Conservation (phyloP, 352 stramenopile species). For the Phytophthora crassamura region DNA sequence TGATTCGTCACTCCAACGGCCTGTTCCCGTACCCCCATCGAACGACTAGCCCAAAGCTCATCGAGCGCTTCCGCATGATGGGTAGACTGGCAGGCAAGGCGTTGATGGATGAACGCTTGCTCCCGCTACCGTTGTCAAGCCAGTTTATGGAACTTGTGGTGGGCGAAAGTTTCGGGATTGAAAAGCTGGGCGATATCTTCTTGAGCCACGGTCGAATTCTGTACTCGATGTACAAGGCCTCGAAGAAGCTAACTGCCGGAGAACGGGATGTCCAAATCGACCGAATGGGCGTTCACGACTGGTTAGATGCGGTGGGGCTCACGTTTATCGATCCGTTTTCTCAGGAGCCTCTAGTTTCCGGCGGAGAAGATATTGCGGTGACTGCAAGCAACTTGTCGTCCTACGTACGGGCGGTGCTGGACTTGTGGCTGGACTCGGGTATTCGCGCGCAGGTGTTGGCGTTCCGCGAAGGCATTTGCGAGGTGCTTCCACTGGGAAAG, state of each 20-base stretch:
- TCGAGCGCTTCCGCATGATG: constrained; percentile 85
- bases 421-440: constrained; percentile 69
- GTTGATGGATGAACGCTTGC: constrained; percentile 81
- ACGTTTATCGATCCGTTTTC: constrained; percentile 85
- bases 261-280: constrained; percentile 61
- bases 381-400: constrained; percentile 57
- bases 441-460: constrained; percentile 71
- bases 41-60: constrained; percentile 36
- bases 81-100: constrained; percentile 82
- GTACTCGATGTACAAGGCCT: constrained; percentile 57
- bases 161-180: constrained; percentile 58
- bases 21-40: constrained; percentile 77
- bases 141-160: constrained; percentile 86
- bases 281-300: constrained; percentile 50
- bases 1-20: constrained; percentile 82
- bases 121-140: constrained; percentile 72
- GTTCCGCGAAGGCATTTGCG: constrained; percentile 79
- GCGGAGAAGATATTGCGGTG: constrained; percentile 53
- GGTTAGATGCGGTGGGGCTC: constrained; percentile 72
- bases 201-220: constrained; percentile 69
- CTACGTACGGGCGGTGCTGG: constrained; percentile 68
- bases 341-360: constrained; percentile 59
- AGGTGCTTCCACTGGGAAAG: constrained; percentile 77
- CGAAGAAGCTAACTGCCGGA: constrained; percentile 37
- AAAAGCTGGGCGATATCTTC: constrained; percentile 70